Percentiles rank a stretch among this genome's conserved stretches.
phyloP scores from a whole-genome alignment of 441 rosid species.

The Mallotus repandus region DNA sequence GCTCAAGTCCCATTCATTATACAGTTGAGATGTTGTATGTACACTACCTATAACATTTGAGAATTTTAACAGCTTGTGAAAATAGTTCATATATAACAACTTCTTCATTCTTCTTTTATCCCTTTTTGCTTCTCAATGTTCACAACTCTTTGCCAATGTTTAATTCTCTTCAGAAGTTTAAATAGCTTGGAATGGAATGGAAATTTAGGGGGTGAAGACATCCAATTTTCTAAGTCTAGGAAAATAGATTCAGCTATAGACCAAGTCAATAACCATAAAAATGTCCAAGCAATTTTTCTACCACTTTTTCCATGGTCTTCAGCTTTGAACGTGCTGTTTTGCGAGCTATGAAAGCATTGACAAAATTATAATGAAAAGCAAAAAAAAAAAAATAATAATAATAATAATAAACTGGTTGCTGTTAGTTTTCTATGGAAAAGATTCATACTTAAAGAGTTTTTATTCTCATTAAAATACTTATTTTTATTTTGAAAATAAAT shows the following conservation, averaged over 20 bases:
- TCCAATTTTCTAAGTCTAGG: no score
- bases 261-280: neutral
- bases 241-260: neutral
- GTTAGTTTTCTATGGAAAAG: neutral
- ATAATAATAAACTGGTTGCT: neutral
- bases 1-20: constrained; percentile 27
- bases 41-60: constrained; percentile 36
- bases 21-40: constrained; percentile 41
- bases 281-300: neutral
- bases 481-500: no score
- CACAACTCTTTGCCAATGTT: no score
- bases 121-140: neutral
- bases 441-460: no score
- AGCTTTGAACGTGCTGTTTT: neutral
- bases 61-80: constrained; percentile 34
- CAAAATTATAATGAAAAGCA: no score
- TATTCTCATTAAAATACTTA: no score
- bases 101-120: neutral
- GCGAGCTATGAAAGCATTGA: neutral
- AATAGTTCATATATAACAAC: constrained; percentile 25
- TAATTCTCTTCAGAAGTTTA: no score
- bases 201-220: no score
- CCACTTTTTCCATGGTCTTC: neutral
- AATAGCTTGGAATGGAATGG: no score
- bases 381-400: no score